phyloP scores from a whole-genome alignment of 2,329 filamentous ascomycete genomes.

The Alternaria incomplexa region DNA sequence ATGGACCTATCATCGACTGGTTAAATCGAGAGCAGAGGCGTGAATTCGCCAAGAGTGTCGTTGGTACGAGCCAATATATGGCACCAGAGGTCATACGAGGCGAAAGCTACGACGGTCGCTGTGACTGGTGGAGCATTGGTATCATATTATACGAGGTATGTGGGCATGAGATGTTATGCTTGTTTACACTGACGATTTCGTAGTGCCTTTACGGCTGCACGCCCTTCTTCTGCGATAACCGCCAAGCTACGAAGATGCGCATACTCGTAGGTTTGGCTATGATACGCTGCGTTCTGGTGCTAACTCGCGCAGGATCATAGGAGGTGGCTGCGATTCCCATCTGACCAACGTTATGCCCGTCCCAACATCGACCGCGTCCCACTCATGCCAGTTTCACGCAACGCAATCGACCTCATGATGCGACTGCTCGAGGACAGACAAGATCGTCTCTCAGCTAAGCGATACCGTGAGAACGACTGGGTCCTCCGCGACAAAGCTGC shows the following conservation, averaged over 20 bases:
- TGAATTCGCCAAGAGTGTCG: slow-evolving; percentile 79
- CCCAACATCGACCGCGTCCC: slow-evolving; percentile 55
- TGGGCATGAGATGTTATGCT: background rate
- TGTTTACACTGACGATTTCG: background rate
- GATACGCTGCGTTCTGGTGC: background rate
- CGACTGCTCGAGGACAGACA: slow-evolving; percentile 77
- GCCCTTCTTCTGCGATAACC: slow-evolving; percentile 82
- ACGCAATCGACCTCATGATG: slow-evolving; percentile 79
- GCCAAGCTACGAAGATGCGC: slow-evolving; percentile 83
- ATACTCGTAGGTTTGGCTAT: slow-evolving; percentile 67
- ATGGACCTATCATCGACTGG: slow-evolving; percentile 48
- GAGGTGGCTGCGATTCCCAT: slow-evolving; percentile 73
- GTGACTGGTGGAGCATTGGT: slow-evolving; percentile 96
- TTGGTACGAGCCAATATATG: slow-evolving; percentile 98
- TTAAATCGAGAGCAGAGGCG: slow-evolving; percentile 62
- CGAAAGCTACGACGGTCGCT: slow-evolving; percentile 85
- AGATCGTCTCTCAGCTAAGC: slow-evolving; percentile 74
- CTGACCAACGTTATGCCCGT: slow-evolving; percentile 57
- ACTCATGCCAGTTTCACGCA: slow-evolving; percentile 64
- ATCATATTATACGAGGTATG: slow-evolving; percentile 85
- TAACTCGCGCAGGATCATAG: slow-evolving; percentile 68
- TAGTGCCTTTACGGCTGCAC: slow-evolving; percentile 88
- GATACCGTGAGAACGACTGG: slow-evolving; percentile 73
- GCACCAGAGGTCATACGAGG: slow-evolving; percentile 89
- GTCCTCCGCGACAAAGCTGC: slow-evolving; percentile 32